Evolutionary conservation across 345 rosid species (phyloP).

Genomic region (Moricandia moricandioides): DNA sequence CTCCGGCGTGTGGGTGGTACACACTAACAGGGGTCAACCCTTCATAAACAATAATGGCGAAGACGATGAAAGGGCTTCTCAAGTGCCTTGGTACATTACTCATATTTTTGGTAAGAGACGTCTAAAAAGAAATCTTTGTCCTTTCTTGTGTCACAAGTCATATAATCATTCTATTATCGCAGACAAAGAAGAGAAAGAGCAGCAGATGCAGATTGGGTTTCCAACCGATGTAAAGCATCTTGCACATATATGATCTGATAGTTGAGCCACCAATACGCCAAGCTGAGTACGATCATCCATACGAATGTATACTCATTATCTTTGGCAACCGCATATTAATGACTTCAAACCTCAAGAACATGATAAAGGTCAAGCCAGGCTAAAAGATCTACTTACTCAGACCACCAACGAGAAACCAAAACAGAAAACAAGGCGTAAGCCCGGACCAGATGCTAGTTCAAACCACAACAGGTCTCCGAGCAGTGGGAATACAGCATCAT

Average conservation of each 20-base stretch:
- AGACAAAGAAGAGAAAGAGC: conserved; percentile 66
- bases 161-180: not conserved
- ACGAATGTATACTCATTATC: not conserved
- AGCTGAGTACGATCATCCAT: conserved; percentile 49
- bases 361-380: conserved; percentile 27
- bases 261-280: conserved; percentile 48
- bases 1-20: conserved; percentile 28
- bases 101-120: conserved; percentile 58
- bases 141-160: conserved; percentile 2
- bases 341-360: conserved; percentile 34
- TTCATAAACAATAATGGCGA: conserved; percentile 26
- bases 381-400: conserved; percentile 20
- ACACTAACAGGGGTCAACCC: conserved; percentile 27
- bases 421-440: conserved; percentile 30
- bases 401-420: conserved; percentile 23
- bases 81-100: conserved; percentile 76
- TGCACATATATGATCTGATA: conserved; percentile 91
- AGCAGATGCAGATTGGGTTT: conserved; percentile 76
- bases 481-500: conserved; percentile 20
- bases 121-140: too few relatives aligned
- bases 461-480: too few relatives aligned
- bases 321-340: conserved; percentile 22
- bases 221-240: conserved; percentile 99
- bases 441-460: not conserved
- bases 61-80: conserved; percentile 64